Evolutionary conservation across 2,329 filamentous ascomycete species (phyloP), one percentile per base, ranked within the genome.

Genomic region (Drechmeria coniospora): DNA sequence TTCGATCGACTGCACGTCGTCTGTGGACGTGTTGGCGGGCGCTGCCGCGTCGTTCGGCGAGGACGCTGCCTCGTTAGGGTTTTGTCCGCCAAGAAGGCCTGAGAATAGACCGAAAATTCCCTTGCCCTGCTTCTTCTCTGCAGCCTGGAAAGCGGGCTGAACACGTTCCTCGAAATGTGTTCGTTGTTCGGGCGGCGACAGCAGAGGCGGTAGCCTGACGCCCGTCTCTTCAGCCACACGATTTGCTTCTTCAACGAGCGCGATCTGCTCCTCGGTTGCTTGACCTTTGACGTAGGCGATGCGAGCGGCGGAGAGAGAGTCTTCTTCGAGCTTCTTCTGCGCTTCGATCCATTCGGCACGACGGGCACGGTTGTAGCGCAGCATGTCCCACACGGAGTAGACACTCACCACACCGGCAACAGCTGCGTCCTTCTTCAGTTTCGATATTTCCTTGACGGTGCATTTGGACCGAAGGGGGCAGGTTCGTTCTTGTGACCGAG

Each of bases 321-420:
- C 65, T 41, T 56, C 59, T 28, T 62, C 58, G 44, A 71, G 53
- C 34, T 59, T 53, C 47, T 59, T 58, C 43, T 71, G 66, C 30
- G 65, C 56, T 32, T 65, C 61, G 41, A 65, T 44, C 56, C 70
- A 74, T 47, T 74, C 68, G 43, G 51, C 53, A 43, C 66, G 67
- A 41, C 68, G 66, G 51, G 65, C 62, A 41, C 63, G 63, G 57
- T 74, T 74, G 50, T 67, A 65, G 29, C 59, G 55, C 34, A 72
- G 56, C 68, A 74, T 74, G 49, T 74, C 68, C 54, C 58, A 63
- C 12, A 68, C 63, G 20, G 68, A 69, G 55, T 72, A 74, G 35
- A 62, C 51, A 30, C 65, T 71, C 22, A 68, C 56, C 16, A 72
- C 53, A 37, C 60, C 57, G 34, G 66, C 66, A 34, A 73, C 54